A percentile compares a stretch with the other conserved stretches of the same genome.
Evolutionary conservation across 2,329 filamentous ascomycete species (phyloP).

Genomic region (Cercospora canescens): DNA sequence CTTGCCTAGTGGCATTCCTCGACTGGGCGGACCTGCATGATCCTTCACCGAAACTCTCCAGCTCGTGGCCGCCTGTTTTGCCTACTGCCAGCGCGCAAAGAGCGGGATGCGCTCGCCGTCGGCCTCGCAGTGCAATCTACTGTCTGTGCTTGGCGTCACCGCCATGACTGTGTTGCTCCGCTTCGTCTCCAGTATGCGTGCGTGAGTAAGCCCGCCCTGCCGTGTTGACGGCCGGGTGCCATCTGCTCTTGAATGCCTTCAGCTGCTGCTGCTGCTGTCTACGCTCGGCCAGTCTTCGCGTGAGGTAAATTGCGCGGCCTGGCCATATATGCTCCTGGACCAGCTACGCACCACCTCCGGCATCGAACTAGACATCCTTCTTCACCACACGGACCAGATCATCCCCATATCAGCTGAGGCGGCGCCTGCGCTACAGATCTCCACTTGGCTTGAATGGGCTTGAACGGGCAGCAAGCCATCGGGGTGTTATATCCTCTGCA

Average conservation of each 20-base stretch:
- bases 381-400: conserved; percentile 7
- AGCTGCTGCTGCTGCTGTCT: not conserved
- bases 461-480: conserved; percentile 9
- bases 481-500: conserved; percentile 5
- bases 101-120: conserved; percentile 5
- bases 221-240: not conserved
- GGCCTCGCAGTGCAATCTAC: conserved; percentile 15
- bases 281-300: not conserved
- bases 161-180: conserved; percentile 9
- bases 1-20: conserved; percentile 4
- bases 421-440: conserved; percentile 4
- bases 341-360: not conserved
- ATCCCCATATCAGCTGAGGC: conserved; percentile 19
- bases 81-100: conserved; percentile 9
- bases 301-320: not conserved
- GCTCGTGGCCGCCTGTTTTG: conserved; percentile 1
- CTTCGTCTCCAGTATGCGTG: not conserved
- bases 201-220: conserved; percentile 12
- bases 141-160: conserved; percentile 10
- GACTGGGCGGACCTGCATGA: conserved; percentile 8
- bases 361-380: not conserved
- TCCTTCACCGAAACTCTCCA: conserved; percentile 16
- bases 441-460: conserved; percentile 14
- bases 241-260: conserved; percentile 3
- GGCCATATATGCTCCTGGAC: not conserved